Base-by-base conservation (phyloP, 495 filamentous ascomycete genomes). In the Sporormia fimetaria region DNA sequence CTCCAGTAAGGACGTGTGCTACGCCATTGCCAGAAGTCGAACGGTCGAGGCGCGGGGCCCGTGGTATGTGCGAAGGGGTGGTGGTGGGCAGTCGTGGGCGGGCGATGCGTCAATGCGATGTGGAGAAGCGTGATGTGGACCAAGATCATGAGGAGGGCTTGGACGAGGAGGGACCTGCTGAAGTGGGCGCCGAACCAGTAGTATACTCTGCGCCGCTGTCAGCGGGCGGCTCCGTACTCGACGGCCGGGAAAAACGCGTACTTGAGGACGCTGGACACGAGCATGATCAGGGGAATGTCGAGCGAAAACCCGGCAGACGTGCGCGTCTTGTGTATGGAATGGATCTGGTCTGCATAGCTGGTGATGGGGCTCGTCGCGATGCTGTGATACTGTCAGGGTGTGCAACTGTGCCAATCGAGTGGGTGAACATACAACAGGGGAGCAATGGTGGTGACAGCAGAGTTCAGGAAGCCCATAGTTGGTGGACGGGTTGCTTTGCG, bases 201-300 rank as follows among this genome's bases (percentile, higher is more conserved):
- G 64, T 92, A 96, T 41, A 93, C 70, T 64, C 83, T 87, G 54
- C 16, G 36, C 10, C 14, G 30, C 8, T 23, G 26, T 27, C 32
- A 33, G 11, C 42, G 42, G 24, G 7, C 23, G 24, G 18, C 8
- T 6, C 22, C 3, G 45, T 18, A 30, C 24, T 27, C 10, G 27
- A 29, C n/a, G 33, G 36, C 29, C 10, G 38, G 28, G 29, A 21
- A 32, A 33, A 12, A 24, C 14, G 16, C 74, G 52, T 64, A 93
- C 81, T 92, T 90, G 20, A 94, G 64, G 38, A 95, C 76, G 7
- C 86, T 94, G 10, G 90, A 81, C 29, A 93, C 76, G 20, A 98
- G 83, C 90, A 98, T 98, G 49, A 98, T 98, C 46, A 96, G 61
- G 4, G 90, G 92, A 31, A 94, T 98, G 57, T 98, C 82, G 25